Conservation (phyloP, 768 basidiomycete genomes). For the Lactarius indigo region DNA sequence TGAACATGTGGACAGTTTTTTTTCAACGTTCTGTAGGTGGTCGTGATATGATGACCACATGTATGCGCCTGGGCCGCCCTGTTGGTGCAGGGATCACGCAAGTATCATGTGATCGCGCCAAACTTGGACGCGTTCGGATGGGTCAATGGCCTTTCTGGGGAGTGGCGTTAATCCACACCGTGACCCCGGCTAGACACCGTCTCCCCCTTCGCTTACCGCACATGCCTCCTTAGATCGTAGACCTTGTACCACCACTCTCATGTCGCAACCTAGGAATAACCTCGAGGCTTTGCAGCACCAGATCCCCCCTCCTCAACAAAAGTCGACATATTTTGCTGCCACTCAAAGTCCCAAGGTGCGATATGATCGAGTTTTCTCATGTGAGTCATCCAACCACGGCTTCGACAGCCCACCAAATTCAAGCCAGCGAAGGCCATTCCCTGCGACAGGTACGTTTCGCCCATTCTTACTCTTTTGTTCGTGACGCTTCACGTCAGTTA, state of each 20-base stretch:
- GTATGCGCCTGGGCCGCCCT: too few relatives aligned
- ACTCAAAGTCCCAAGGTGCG: conserved; percentile 17
- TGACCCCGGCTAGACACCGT: background rate
- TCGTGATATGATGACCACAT: too few relatives aligned
- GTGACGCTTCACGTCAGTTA: background rate
- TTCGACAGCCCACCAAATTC: conserved; percentile 21
- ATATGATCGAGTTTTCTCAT: background rate
- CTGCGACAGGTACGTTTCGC: conserved; percentile 1
- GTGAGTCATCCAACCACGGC: background rate
- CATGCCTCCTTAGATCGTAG: background rate
- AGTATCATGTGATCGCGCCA: background rate
- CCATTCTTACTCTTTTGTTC: background rate
- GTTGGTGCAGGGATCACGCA: background rate
- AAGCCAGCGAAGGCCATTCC: conserved; percentile 23
- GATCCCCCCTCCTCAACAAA: conserved; percentile 10
- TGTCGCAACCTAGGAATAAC: conserved; percentile 27
- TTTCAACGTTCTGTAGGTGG: too few relatives aligned
- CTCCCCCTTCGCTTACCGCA: background rate
- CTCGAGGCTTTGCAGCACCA: conserved; percentile 25
- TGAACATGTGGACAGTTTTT: too few relatives aligned
- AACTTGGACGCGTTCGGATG: conserved; percentile 11
- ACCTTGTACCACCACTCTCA: conserved; percentile 7
- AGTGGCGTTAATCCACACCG: conserved; percentile 3
- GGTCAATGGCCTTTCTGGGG: background rate
- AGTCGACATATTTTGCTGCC: conserved; percentile 14